Conservation (phyloP, 805 yeast genomes). For the Suhomyces xylopsoci region DNA sequence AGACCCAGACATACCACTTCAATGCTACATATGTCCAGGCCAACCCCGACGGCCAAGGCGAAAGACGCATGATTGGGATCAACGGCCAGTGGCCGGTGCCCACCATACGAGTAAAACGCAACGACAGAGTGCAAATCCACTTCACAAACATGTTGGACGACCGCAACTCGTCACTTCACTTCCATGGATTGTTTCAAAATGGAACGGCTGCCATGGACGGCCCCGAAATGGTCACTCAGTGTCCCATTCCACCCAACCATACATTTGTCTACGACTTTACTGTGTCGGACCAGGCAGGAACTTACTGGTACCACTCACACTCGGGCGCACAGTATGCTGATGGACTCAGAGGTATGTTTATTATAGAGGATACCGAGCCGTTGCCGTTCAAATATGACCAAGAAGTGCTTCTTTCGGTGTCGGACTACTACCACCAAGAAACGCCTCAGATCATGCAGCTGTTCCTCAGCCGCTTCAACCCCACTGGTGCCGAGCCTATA, state of each 20-base stretch:
- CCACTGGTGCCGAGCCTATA: constrained; percentile 83
- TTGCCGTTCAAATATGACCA: constrained; percentile 61
- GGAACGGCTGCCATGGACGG: constrained; percentile 44
- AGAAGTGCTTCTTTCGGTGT: constrained; percentile 52
- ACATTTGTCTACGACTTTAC: constrained; percentile 39
- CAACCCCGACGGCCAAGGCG: constrained; percentile 56
- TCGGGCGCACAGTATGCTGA: constrained; percentile 75
- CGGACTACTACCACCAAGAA: constrained; percentile 64
- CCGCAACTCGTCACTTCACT: constrained; percentile 40
- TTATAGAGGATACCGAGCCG: constrained; percentile 53
- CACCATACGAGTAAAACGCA: constrained; percentile 31
- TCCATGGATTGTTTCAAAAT: constrained; percentile 44
- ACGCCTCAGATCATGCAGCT: constrained; percentile 43
- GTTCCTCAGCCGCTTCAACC: constrained; percentile 65
- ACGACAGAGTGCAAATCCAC: constrained; percentile 41
- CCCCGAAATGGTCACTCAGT: constrained; percentile 45
- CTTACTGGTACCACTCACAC: constrained; percentile 76
- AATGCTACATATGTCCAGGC: constrained; percentile 38
- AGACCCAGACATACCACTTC: constrained; percentile 23
- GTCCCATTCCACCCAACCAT: constrained; percentile 42
- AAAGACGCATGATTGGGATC: constrained; percentile 55
- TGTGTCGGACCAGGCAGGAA: constrained; percentile 34
- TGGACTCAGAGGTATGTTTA: constrained; percentile 67
- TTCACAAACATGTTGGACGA: constrained; percentile 32
- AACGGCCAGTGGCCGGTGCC: constrained; percentile 50